Base-by-base conservation (phyloP, 2,329 filamentous ascomycete species). In the Beauveria sp. region DNA sequence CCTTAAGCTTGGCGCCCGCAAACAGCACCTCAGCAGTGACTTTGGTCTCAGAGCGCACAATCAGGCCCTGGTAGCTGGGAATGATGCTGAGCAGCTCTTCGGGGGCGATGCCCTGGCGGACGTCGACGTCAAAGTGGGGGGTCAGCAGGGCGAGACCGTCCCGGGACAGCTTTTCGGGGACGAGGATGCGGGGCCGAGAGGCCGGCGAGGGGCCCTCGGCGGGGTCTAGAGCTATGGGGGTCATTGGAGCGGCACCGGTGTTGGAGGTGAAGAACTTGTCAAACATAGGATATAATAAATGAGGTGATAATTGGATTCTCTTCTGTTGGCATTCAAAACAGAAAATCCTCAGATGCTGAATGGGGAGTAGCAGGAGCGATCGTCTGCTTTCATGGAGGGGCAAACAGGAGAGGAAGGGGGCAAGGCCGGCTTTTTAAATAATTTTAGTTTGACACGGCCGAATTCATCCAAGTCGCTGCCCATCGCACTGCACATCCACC, bases 41-140 rank as follows among this genome's bases (percentile, higher is more conserved):
- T 69, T 92, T 89, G 1, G 90, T 93, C 74, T 92, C 90, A 43
- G 89, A 93, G 3, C 90, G 86, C 46, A 93, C 86, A 64, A 93
- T 89, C 57, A 93, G 80, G 22, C 88, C 90, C 53, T 92, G 84
- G 72, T 93, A 93, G 24, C 81, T 77, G 0, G 85, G 83, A 62
- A 93, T 91, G 62, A 88, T 80, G n/a, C 76, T 66, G 48, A 87
- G 74, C 22, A 93, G 80, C 65, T 91, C 83, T 1, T 85, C 79
- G 0, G 87, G 73, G 3, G 80, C 81, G 18, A 93, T 75, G 1
- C 82, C 83, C 55, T 83, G 83, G 58, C 82, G 83, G 65, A 86
- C 84, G 69, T 93, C 84, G 40, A 93, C 88, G 24, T 90, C 83
- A 68, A 89, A 86, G 43, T 83, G 80, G 22, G 82, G 80, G 40